Evolutionary conservation across 2,329 filamentous ascomycete species (phyloP), one percentile per base, ranked within the genome.

Genomic region (Bipolaris zeicola): DNA sequence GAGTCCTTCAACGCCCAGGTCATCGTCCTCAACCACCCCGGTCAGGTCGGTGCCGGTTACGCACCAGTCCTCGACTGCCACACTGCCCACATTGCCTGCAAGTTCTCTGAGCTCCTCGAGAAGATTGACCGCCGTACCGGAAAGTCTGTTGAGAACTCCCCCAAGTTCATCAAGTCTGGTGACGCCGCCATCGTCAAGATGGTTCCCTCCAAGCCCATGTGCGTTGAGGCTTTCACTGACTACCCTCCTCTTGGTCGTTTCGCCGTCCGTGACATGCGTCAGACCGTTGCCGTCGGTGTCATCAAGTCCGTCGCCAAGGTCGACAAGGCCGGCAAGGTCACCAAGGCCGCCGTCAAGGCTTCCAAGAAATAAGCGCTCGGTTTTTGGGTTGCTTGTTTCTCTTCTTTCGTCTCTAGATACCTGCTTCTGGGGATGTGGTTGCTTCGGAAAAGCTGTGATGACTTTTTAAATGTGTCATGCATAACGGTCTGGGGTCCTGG

Each of bases 161-260:
- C 95, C 84, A 99, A 99, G 90, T 98, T 97, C 89, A 93, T 99
- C 91, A 99, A 99, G 92, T 97, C 94, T 78, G 95, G 95, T 90
- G 95, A 99, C 82, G 94, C 95, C 73, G 94, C 94, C 82, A 99
- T 99, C 85, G 95, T 99, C 86, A 98, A 97, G 92, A 98, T 99
- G 95, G 80, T 97, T 87, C 95, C 95, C 81, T 97, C 94, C 86
- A 99, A 99, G 93, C 95, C 95, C 81, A 99, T 99, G 95, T 99
- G 95, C 83, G 95, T 99, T 83, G 95, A 99, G 92, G 86, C 95
- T 76, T 99, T 98, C 92, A 97, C 93, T 77, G 92, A 97, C 80
- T 99, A 98, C 88, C 94, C 95, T 78, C 95, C 95, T 82, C 92
- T 99, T 77, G 95, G 95, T 82, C 94, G 95, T 89, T 99, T 99